Evolutionary conservation across 352 stramenopile genomes (phyloP), one percentile per base, ranked within the genome.

Genomic region (Phytophthora chlamydospora): DNA sequence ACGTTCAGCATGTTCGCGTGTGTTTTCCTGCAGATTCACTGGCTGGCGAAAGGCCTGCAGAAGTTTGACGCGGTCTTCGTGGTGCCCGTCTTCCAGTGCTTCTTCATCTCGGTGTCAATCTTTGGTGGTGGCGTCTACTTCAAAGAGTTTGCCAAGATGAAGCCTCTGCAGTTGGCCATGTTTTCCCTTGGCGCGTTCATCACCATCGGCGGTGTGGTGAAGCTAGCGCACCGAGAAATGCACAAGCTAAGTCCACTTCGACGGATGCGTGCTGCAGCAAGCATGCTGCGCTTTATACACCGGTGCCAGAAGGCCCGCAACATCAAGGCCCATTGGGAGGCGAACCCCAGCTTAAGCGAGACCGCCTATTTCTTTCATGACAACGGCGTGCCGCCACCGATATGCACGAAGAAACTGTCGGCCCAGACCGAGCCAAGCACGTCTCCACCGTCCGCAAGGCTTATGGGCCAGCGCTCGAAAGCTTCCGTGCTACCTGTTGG

Each of bases 91-190:
- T 93, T 95, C 58, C 83, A 92, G 69, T 95, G 91, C 49, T 97
- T 97, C 65, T 97, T 95, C 71, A 97, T 93, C 43, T 94, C 91
- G 4, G 83, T 93, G n/a, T 91, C 81, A 17, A 91, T 97, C 44
- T 83, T 97, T 36, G 88, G 85, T 7, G 90, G 90, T 8, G 90
- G 88, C 10, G 75, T 97, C 5, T 97, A 96, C 65, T 97, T 97
- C 47, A 88, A 91, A 49, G 85, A 95, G 61, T 93, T 95, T 52
- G 58, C 71, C 7, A 66, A 53, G 32, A 90, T 95, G 76, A 36
- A 59, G 10, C 52, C 57, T 0, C 64, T 88, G 10, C 56, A 76
- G 52, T 65, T 90, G 17, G 59, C 53, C 14, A 91, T 95, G 76
- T 93, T 95, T 40, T 82, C 89, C 38, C 56, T 88, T 5, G 86